These are phyloP conservation scores for Solanum infundibuliforme DNA, from an alignment of 257 asterid genomes.

Conservation along the genomic window DNA sequence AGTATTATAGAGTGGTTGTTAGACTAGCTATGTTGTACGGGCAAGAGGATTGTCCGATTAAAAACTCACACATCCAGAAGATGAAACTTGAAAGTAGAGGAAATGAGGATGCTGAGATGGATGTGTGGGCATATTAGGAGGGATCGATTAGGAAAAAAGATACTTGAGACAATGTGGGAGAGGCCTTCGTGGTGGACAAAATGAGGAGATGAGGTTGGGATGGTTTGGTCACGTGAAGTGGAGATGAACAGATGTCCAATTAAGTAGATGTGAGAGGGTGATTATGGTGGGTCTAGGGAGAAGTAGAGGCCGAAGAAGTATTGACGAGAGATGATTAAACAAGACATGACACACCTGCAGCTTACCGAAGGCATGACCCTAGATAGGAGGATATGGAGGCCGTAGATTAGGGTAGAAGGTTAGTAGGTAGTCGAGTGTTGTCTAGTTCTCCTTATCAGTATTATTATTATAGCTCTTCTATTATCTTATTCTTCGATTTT, in stretches of 20 bases:
- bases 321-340: not conserved
- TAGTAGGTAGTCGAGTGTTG: not conserved
- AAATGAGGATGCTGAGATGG: not conserved
- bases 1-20: not conserved
- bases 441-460: not conserved
- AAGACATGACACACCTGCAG: not conserved
- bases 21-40: not conserved
- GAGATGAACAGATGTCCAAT: not conserved
- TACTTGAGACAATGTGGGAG: not conserved
- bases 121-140: not conserved
- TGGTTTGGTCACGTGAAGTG: not conserved
- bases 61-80: not conserved
- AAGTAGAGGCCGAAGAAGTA: not conserved
- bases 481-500: not conserved
- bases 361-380: not conserved
- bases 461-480: not conserved
- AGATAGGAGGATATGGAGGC: not conserved
- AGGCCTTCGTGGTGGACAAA: not conserved
- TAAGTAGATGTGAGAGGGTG: not conserved
- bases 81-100: not conserved
- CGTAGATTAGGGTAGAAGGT: not conserved
- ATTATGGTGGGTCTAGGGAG: not conserved
- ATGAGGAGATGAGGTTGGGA: not conserved
- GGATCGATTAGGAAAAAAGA: not conserved
- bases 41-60: not conserved